Conservation (phyloP, 495 filamentous ascomycete species). For the Aspergillus funiculosus region DNA sequence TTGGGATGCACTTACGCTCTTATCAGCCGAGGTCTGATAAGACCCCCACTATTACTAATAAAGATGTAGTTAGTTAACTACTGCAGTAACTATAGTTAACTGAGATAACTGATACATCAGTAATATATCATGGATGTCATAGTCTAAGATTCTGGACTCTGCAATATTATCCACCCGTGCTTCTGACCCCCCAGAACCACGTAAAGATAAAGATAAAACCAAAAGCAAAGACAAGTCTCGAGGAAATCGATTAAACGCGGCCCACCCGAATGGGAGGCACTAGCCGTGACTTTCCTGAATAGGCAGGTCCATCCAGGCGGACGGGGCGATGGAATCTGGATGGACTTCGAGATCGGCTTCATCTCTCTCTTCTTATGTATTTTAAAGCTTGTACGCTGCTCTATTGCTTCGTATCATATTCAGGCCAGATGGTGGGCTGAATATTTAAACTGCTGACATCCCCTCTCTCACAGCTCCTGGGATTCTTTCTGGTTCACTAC, state of each 20-base stretch:
- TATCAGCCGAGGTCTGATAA: slow-evolving; percentile 10
- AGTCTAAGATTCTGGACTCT: too few species aligned
- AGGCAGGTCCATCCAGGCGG: slow-evolving; percentile 24
- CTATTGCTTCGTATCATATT: not conserved
- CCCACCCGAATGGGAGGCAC: slow-evolving; percentile 8
- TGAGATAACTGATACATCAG: too few species aligned
- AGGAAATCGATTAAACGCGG: slow-evolving; percentile 3
- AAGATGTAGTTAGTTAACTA: too few species aligned
- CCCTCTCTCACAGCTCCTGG: not conserved
- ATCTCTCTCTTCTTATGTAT: not conserved
- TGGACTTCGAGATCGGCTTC: not conserved
- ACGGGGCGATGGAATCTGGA: not conserved
- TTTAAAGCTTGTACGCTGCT: not conserved
- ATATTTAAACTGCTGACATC: slow-evolving; percentile 2
- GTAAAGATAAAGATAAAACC: too few species aligned
- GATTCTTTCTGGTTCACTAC: not conserved
- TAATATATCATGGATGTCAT: too few species aligned
- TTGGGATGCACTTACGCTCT: slow-evolving; percentile 16
- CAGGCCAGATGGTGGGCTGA: not conserved
- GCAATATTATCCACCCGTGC: too few species aligned
- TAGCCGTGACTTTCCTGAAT: slow-evolving; percentile 17
- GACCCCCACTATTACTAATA: too few species aligned
- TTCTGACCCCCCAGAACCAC: too few species aligned
- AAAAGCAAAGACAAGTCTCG: too few species aligned
- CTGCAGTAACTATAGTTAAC: too few species aligned